A percentile compares a stretch with the other conserved stretches of the same genome.
These are phyloP conservation scores for Nakazawaea anatomiae DNA, from an alignment of 805 yeast genomes.

Conservation along the genomic window DNA sequence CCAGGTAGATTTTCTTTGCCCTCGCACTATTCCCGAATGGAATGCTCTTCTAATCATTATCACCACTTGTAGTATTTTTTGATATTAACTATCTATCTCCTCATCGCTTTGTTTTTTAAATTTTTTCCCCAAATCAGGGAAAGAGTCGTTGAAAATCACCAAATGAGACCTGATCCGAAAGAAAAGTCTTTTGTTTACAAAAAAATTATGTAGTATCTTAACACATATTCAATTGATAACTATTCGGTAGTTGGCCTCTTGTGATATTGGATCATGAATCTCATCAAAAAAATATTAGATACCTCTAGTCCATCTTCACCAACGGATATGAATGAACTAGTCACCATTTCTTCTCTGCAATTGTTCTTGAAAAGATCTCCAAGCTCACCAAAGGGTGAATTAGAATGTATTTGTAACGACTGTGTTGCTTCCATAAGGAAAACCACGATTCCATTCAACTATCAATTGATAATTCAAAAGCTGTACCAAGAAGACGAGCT, in stretches of 20 bases:
- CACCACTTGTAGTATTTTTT: too few relatives aligned
- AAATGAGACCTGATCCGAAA: background rate
- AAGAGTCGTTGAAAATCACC: too few relatives aligned
- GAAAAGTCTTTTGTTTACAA: background rate
- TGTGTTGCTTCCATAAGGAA: constrained; percentile 69
- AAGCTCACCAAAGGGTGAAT: constrained; percentile 78
- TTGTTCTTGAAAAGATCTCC: constrained; percentile 69
- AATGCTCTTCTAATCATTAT: background rate
- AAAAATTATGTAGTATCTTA: background rate
- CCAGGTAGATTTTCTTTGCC: constrained; percentile 18
- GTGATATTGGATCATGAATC: constrained; percentile 46
- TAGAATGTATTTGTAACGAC: constrained; percentile 78
- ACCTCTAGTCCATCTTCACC: constrained; percentile 28
- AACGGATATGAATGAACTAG: constrained; percentile 46
- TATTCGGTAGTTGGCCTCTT: background rate
- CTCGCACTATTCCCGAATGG: background rate
- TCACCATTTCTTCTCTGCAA: constrained; percentile 73
- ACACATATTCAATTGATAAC: background rate
- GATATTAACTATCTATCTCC: background rate
- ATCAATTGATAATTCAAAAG: constrained; percentile 65
- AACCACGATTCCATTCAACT: constrained; percentile 58
- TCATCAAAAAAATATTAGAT: constrained; percentile 59
- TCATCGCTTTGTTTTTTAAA: too few relatives aligned
- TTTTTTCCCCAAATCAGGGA: background rate
- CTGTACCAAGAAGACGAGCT: constrained; percentile 67